Evolutionary conservation across 495 filamentous ascomycete species (phyloP).

Genomic region (Aspergillus sclerotiicarbonarius): DNA sequence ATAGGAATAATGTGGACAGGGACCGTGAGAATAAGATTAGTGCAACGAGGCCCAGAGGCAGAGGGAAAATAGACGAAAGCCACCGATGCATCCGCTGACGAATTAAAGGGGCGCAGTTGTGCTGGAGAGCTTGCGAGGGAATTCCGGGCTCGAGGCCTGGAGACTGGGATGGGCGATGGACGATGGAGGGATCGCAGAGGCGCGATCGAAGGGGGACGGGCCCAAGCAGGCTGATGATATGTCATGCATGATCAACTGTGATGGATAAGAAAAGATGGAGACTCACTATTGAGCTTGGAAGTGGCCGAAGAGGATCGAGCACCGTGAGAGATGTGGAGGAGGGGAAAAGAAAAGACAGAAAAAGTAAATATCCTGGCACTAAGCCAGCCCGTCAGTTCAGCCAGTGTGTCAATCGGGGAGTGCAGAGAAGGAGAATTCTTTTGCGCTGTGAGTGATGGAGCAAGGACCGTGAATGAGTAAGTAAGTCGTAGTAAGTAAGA

Average conservation of each 20-base stretch:
- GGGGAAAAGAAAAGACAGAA: neutral
- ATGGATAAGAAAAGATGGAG: conserved; percentile 13
- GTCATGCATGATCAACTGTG: conserved; percentile 25
- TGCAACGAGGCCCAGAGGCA: conserved; percentile 19
- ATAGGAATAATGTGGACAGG: neutral
- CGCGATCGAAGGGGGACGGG: conserved; percentile 11
- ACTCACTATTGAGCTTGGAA: neutral
- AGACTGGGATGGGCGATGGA: conserved; percentile 17
- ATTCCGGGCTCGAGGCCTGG: neutral
- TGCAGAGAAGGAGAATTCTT: neutral
- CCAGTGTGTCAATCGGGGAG: neutral
- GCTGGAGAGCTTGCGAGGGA: neutral
- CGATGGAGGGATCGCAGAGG: conserved; percentile 15
- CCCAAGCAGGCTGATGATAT: conserved; percentile 22
- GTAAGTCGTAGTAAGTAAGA: neutral
- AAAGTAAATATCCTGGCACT: neutral
- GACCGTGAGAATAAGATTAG: conserved; percentile 7
- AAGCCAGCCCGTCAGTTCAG: neutral
- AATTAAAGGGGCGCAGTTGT: conserved; percentile 18
- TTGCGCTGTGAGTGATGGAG: no score
- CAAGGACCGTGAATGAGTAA: neutral
- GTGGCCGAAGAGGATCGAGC: neutral
- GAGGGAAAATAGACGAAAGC: conserved; percentile 10
- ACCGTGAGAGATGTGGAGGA: neutral
- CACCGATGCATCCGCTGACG: conserved; percentile 19